Evolutionary conservation across 2,329 filamentous ascomycete species (phyloP), one percentile per base, ranked within the genome.

Genomic region (Neophaeococcomyces aloes): DNA sequence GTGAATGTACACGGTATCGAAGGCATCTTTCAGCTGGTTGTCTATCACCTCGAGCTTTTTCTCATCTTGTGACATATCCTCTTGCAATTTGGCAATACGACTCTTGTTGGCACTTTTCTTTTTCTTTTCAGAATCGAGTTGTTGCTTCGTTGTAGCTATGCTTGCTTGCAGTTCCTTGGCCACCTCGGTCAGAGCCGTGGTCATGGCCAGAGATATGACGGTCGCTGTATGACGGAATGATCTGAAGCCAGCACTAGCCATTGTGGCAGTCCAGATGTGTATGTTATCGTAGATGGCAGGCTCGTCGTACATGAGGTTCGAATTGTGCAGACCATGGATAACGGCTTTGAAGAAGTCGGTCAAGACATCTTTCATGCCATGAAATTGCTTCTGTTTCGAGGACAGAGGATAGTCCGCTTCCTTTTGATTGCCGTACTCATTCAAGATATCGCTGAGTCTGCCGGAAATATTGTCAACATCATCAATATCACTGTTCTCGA

Each of bases 171-270:
- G 73, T 25, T 80, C 76, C 42, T 76, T 76, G 8, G 83, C 83
- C 27, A 89, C 72, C 36, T 77, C 72, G 50, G 86, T 88, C 19
- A 96, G 69, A 1, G 84, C 78, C 27, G 78, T 86, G 44, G 85
- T 81, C 51, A 94, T 81, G 13, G 85, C 75, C 27, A 96, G 68
- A 1, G 85, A 81, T 18, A 89, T 81, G 0, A 91, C 81, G 1
- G 89, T 94, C 1, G 88, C 84, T 0, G 91, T 98, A 63, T 98
- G 91, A 51, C 91, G 78, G 64, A 98, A 95, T 1, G 91, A 87
- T 44, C 91, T 79, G 49, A 89, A 80, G 3, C 79, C 75, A 0
- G 87, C 88, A 3, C 86, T 91, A 2, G 89, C 91, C 82, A 98
- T 86, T 47, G 85, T 83, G 30, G 81, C 81, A 48, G 95, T 72